These are phyloP conservation scores for Apiotrichum domesticum DNA, from an alignment of 1,284 basidiomycete genomes.

Conservation along the genomic window DNA sequence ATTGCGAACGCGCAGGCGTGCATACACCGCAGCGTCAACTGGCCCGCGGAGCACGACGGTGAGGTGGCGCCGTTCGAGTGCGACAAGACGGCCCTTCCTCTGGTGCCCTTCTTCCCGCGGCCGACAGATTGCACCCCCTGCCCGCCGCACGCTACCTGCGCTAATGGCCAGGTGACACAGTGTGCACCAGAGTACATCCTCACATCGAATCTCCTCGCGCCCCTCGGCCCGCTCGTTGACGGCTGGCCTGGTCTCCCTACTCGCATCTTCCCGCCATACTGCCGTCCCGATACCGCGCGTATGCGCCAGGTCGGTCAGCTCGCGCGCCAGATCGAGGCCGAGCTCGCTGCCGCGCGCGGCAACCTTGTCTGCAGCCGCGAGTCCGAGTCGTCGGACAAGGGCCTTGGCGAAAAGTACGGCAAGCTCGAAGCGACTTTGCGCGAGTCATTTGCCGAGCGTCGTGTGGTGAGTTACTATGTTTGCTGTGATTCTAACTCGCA, in stretches of 20 bases:
- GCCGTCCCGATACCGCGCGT: conserved; percentile 73
- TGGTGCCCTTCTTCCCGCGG: conserved; percentile 51
- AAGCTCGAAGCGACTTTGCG: conserved; percentile 53
- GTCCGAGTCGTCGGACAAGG: conserved; percentile 51
- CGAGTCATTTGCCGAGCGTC: conserved; percentile 30
- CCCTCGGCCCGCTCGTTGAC: conserved; percentile 50
- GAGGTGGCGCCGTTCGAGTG: conserved; percentile 18
- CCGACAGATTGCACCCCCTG: conserved; percentile 75
- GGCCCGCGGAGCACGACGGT: conserved; percentile 22
- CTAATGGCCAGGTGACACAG: conserved; percentile 54
- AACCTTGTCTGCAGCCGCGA: conserved; percentile 60
- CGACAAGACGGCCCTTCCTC: conserved; percentile 50
- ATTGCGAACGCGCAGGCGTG: conserved; percentile 57
- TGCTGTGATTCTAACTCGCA: conserved; percentile 1
- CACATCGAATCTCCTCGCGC: conserved; percentile 25
- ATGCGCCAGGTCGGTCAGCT: conserved; percentile 69
- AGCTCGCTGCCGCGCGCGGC: conserved; percentile 65
- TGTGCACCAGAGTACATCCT: conserved; percentile 74
- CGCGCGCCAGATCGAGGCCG: conserved; percentile 65
- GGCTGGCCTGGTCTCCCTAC: conserved; percentile 73
- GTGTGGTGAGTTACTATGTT: conserved; percentile 24
- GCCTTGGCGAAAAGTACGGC: conserved; percentile 70
- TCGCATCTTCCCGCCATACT: conserved; percentile 70
- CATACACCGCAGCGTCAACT: conserved; percentile 41
- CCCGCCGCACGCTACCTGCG: conserved; percentile 73